Conservation (phyloP, 2,329 filamentous ascomycete species). For the Aspergillus candidus region DNA sequence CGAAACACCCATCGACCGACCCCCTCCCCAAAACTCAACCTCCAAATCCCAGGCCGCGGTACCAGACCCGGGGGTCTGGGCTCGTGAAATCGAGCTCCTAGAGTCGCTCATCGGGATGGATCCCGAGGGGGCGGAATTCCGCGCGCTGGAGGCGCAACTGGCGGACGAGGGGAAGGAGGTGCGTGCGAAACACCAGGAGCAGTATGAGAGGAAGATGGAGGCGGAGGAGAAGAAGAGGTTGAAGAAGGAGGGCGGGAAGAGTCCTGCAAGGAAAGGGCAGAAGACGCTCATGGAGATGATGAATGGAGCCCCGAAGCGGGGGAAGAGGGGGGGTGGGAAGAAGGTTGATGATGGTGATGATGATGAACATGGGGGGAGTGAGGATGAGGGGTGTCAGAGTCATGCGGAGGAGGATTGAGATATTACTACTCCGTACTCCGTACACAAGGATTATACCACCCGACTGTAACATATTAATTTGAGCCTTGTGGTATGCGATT, state of each 20-base stretch:
- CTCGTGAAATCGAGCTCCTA: slow-evolving; percentile 87
- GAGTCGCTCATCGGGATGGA: slow-evolving; percentile 85
- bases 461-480: too few relatives aligned
- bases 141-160: slow-evolving; percentile 57
- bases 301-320: slow-evolving; percentile 16
- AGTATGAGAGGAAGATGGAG: slow-evolving; percentile 68
- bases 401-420: slow-evolving; percentile 2
- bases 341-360: slow-evolving; percentile 4
- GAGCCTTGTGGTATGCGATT: too few relatives aligned
- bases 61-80: slow-evolving; percentile 82
- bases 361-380: slow-evolving; percentile 5
- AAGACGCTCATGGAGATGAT: slow-evolving; percentile 33
- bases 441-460: too few relatives aligned
- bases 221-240: slow-evolving; percentile 49
- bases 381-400: slow-evolving; percentile 19
- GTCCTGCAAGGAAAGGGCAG: slow-evolving; percentile 34
- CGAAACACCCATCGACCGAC: slow-evolving; percentile 85
- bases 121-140: slow-evolving; percentile 66
- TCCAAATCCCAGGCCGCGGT: slow-evolving; percentile 28
- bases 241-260: slow-evolving; percentile 41
- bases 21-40: slow-evolving; percentile 41
- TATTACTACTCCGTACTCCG: not conserved
- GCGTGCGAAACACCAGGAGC: slow-evolving; percentile 67
- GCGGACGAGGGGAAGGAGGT: slow-evolving; percentile 63
- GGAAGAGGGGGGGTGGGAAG: slow-evolving; percentile 3